Base-by-base conservation (phyloP, 192 early-diverging fungal genomes). In the Linnemannia schmuckeri region DNA sequence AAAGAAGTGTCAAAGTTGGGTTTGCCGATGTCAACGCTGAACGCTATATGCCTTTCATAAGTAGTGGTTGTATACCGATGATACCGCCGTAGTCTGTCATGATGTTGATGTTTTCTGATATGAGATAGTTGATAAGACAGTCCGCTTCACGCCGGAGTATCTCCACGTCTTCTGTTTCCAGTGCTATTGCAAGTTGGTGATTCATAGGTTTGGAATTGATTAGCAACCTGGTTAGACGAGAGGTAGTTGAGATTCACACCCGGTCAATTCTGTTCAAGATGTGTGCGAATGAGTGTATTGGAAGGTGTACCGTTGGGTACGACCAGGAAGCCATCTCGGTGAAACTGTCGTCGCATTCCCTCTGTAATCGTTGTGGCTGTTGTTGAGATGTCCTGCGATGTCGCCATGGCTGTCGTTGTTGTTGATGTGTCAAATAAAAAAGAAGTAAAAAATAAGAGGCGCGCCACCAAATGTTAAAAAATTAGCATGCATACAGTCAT, bases 271-370 rank as follows among this genome's bases (percentile, higher is more conserved):
- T 5, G 47, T 49, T 52, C 49, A 18, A 52, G 49, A 52, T 42
- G 72, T 33, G 5, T 27, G 18, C 3, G 9, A 73, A 46, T 46
- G 72, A 47, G 40, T 24, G 24, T 47, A 17, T 9, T 66, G 9
- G 3, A n/a, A 12, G 30, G 12, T 66, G 12, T 66, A 66, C 61
- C 61, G 49, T 87, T 78, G 72, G 70, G 37, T 1, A 81, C 10
- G 68, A 87, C 69, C 27, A 81, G 37, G 55, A 81, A 87, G 27
- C 85, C 85, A 70, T 87, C 80, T 13, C 85, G 79, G 44, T 81
- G 79, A 66, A 87, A 87, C 40, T 71, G 75, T 38, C 47, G 57
- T 8, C 72, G 79, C 13, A 66, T 22, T 20, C 57, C 57, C n/a
- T 80, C 40, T 27, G 7, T 77, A 27, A 77, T 74, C 41, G 18